Percentiles rank a stretch among this genome's conserved stretches.
These are phyloP conservation scores for Sarocladium kiliense DNA, from an alignment of 2,329 filamentous ascomycete genomes.

Conservation along the genomic window DNA sequence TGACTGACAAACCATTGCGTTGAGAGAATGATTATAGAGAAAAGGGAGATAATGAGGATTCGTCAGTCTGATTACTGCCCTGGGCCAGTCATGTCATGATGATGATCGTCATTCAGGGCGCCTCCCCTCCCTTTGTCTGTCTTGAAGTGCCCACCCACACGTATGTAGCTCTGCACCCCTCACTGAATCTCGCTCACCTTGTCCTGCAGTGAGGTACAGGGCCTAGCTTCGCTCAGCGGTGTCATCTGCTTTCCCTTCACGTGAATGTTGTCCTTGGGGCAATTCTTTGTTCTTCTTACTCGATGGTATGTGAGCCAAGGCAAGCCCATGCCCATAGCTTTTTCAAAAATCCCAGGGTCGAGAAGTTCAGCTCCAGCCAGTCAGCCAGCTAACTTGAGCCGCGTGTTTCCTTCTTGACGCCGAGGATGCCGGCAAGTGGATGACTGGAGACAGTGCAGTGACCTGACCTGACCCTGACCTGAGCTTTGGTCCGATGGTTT, in stretches of 20 bases:
- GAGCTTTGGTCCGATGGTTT: background rate
- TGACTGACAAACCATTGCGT: too few species aligned
- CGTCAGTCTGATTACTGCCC: too few species aligned
- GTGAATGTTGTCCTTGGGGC: too few species aligned
- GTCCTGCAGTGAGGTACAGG: too few species aligned
- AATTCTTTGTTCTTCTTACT: too few species aligned
- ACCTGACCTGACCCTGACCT: background rate
- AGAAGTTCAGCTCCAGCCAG: background rate
- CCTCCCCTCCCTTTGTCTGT: background rate
- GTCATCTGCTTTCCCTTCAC: too few species aligned
- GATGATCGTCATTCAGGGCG: background rate
- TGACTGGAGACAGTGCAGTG: background rate
- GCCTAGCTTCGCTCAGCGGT: too few species aligned
- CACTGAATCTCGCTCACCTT: background rate
- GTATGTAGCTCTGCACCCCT: background rate
- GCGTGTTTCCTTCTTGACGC: background rate
- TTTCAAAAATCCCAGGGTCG: background rate
- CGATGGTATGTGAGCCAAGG: too few species aligned
- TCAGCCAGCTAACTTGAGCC: background rate
- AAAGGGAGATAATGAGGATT: too few species aligned
- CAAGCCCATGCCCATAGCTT: too few species aligned
- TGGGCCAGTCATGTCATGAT: too few species aligned
- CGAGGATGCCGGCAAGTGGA: constrained; percentile 2
- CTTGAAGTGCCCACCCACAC: background rate
- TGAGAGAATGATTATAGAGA: too few species aligned